Conservation (phyloP, 2,329 filamentous ascomycete genomes). For the Alternaria rosae region DNA sequence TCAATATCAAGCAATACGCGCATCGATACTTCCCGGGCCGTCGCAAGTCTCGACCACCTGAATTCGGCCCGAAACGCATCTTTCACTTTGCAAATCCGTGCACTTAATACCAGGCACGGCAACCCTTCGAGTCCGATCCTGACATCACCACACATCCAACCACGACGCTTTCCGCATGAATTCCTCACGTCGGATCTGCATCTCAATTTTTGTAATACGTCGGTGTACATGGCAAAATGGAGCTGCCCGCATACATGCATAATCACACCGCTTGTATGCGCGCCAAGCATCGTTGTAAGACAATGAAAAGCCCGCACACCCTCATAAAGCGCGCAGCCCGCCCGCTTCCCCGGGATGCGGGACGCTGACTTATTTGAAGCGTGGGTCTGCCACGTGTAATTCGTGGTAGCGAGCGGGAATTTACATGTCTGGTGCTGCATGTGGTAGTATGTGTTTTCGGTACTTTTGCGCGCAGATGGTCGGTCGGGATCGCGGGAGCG, state of each 20-base stretch:
- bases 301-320: background rate
- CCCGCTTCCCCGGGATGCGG: constrained; percentile 34
- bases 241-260: constrained; percentile 31
- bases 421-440: background rate
- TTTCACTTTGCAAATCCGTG: background rate
- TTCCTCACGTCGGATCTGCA: background rate
- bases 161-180: background rate
- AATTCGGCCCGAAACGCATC: background rate
- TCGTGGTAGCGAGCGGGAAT: constrained; percentile 7
- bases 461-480: background rate
- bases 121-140: background rate
- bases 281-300: constrained; percentile 16
- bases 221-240: constrained; percentile 7
- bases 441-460: background rate
- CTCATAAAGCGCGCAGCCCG: background rate
- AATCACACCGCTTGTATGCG: constrained; percentile 38
- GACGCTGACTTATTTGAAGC: constrained; percentile 17
- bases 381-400: constrained; percentile 25
- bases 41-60: background rate
- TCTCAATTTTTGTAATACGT: background rate
- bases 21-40: background rate
- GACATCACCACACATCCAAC: constrained; percentile 5
- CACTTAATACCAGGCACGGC: background rate
- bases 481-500: background rate
- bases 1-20: background rate